Evolutionary conservation across 2,329 filamentous ascomycete genomes (phyloP), one percentile per base, ranked within the genome.

Genomic region (Aspergillus chevalieri): DNA sequence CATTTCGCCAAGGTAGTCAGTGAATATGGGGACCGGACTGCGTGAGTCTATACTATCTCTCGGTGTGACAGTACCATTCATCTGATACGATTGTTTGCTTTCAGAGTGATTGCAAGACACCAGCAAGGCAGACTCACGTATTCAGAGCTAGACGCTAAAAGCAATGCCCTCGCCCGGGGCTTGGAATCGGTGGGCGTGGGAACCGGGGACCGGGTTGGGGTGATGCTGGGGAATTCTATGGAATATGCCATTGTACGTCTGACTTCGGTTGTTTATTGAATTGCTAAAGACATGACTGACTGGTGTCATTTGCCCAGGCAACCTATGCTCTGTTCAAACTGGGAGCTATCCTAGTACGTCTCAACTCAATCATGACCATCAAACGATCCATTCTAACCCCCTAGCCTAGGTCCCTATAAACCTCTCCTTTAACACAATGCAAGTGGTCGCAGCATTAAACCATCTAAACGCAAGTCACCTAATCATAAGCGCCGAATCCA

Each of bases 261-360:
- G 10, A 1, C 21, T 2, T 7, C 19, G 5, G 21, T 22, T 22
- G 6, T 22, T 22, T 3, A 39, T 17, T 5, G n/a, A 38, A 6
- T 2, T 22, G 17, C 5, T 14, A 22, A 22, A 8, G 9, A 6
- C 9, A 19, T 28, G 28, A 9, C 17, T n/a, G 48, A 46, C 15
- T 19, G 44, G 61, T 53, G 60, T 28, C 48, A 26, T 22, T 21
- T 2, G 39, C 30, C 33, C 46, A 72, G 78, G 66, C 69, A 17
- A 92, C 86, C 5, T 97, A 97, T 70, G 91, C 91, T 1, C 69
- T 93, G 48, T 95, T 92, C 75, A 97, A 97, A 70, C 79, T 97
- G 8, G 93, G 93, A n/a, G 92, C 89, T 21, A 82, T 97, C 46
- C 75, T 97, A 54, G 91, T 83, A 65, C 52, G 71, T 59, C 36